Evolutionary conservation across 2,329 filamentous ascomycete genomes (phyloP), one percentile per base, ranked within the genome.

Genomic region (Penicillium sp.): DNA sequence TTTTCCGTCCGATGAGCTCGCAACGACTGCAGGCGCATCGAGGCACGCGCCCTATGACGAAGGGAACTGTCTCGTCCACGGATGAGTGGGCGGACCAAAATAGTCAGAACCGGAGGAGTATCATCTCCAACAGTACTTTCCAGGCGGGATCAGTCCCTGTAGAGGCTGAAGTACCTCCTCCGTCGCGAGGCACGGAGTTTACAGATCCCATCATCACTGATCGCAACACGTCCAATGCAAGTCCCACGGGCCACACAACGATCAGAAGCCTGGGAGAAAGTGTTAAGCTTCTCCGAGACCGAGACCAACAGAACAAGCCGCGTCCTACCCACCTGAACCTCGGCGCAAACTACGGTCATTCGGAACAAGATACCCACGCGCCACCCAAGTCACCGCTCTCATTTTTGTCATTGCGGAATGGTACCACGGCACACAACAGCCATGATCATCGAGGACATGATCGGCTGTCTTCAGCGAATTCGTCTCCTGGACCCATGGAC

Each of bases 1-100:
- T 99, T 76, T 96, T 95, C 69, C 88, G 87, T 21, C 94, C 94
- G 36, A 95, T 99, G 90, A 97, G 92, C 75, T 95, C 93, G 23
- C 91, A 96, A 70, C 88, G 90, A 70, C 79, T 97, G 46, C 93
- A 97, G 74, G 91, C 91, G 49, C 94, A 97, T 73, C 82, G 93
- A 70, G 85, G 86, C 58, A 83, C 79, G 61, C 77, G 78, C 43
- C 80, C 78, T 34, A 53, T 67, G 57, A 73, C 69, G 42, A 71
- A 68, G 51, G 65, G 59, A 29, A 64, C 65, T 29, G 64, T 67
- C 26, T 62, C 64, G 16, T 66, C 70, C 16, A 74, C 67, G 45
- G 77, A 79, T 49, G 73, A 72, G n/a, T 73, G 71, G 56, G 73
- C 65, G 18, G 74, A 79, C 47, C 69, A 78, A 23, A 70, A 66